phyloP scores from a whole-genome alignment of 164 flowering plant genomes.

The Paratinospora sagittata region DNA sequence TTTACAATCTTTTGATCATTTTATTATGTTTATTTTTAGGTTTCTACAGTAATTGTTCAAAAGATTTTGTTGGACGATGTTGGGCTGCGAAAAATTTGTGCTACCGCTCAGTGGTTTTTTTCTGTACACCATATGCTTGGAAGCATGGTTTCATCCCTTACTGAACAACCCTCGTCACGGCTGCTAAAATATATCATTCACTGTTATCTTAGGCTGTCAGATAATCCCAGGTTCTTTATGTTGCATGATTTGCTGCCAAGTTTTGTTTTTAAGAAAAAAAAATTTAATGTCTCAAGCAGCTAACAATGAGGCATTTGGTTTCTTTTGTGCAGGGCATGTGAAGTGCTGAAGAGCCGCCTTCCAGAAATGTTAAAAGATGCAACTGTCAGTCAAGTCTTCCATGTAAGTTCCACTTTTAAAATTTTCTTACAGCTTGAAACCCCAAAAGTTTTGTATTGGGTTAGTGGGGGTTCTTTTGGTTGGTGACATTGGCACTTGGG shows the following conservation, averaged over 20 bases:
- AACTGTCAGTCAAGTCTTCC: conserved; percentile 17
- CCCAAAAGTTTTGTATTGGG: no score
- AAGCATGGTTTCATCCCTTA: conserved; percentile 70
- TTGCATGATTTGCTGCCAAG: neutral
- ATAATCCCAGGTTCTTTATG: conserved; percentile 56
- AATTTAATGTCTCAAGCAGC: neutral
- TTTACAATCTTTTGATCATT: no score
- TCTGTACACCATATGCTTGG: conserved; percentile 73
- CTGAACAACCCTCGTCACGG: conserved; percentile 66
- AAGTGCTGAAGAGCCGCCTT: conserved; percentile 23
- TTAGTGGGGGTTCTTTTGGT: no score
- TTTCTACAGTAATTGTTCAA: conserved; percentile 90
- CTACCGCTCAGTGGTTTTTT: conserved; percentile 81
- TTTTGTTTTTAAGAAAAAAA: neutral
- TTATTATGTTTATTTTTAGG: no score
- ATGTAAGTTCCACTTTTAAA: no score
- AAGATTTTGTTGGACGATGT: no score
- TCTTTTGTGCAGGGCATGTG: conserved; percentile 23
- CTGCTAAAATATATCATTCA: conserved; percentile 77
- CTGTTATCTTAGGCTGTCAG: no score
- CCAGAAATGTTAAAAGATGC: conserved; percentile 22
- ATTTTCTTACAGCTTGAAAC: no score
- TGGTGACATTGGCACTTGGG: no score
- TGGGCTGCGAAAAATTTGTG: conserved; percentile 79
- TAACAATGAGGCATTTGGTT: neutral